phyloP scores from a whole-genome alignment of 169 alveolate species.

The Hepatocystis sp. region DNA sequence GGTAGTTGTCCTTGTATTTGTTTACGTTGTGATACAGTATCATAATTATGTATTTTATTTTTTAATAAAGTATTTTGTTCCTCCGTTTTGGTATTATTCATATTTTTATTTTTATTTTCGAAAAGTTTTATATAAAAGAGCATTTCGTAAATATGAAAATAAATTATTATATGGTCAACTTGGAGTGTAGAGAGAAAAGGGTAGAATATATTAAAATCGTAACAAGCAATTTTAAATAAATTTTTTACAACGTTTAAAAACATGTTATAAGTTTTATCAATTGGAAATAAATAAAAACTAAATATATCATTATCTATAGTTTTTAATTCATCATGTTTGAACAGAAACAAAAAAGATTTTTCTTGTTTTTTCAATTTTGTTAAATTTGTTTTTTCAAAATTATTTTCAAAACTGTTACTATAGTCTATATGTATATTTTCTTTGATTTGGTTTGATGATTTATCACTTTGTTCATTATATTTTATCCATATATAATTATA shows the following conservation, averaged over 20 bases:
- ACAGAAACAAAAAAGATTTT: constrained; percentile 16
- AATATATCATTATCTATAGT: constrained; percentile 1
- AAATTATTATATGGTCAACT: constrained; percentile 20
- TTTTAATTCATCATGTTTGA: constrained; percentile 28
- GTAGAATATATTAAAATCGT: constrained; percentile 43
- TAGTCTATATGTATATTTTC: constrained; percentile 3
- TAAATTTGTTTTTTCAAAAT: background rate
- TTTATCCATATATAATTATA: constrained; percentile 57
- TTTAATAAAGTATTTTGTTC: constrained; percentile 17
- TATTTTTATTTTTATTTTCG: constrained; percentile 2
- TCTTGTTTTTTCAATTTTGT: constrained; percentile 6
- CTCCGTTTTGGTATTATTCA: background rate
- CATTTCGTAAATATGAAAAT: constrained; percentile 63
- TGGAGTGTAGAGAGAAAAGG: constrained; percentile 24
- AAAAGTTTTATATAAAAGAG: constrained; percentile 12
- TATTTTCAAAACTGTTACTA: background rate
- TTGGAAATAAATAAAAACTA: constrained; percentile 14
- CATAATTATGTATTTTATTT: too few species aligned
- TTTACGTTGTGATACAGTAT: too few species aligned
- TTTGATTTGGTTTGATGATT: background rate
- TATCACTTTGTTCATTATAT: background rate
- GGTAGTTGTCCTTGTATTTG: too few species aligned
- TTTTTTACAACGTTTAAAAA: constrained; percentile 30
- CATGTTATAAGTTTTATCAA: constrained; percentile 24
- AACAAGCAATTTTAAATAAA: constrained; percentile 41